phyloP scores from a whole-genome alignment of 345 rosid genomes.

The Fremontodendron californicum region DNA sequence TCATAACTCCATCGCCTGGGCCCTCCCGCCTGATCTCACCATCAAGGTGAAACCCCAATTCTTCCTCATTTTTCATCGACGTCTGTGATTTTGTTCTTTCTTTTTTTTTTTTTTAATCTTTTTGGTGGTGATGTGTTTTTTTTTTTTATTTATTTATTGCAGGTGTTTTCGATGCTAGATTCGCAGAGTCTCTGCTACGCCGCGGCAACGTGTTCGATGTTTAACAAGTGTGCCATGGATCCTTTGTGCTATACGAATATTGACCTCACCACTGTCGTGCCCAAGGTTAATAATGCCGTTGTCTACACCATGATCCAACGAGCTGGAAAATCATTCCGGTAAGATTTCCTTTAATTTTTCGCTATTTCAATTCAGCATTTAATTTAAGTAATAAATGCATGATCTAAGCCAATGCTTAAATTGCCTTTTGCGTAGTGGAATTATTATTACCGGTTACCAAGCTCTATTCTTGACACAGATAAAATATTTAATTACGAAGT shows the following conservation, averaged over 20 bases:
- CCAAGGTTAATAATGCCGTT: conserved; percentile 61
- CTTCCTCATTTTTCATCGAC: not conserved
- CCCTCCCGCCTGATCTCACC: conserved; percentile 76
- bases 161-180: conserved; percentile 91
- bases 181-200: conserved; percentile 72
- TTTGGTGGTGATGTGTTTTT: not conserved
- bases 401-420: not conserved
- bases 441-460: not conserved
- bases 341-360: conserved; percentile 6
- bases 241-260: conserved; percentile 66
- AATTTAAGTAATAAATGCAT: not conserved
- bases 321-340: conserved; percentile 79
- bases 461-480: not conserved
- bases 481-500: not conserved
- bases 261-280: conserved; percentile 69
- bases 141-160: not conserved
- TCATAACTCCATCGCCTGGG: conserved; percentile 67
- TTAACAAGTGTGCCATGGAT: conserved; percentile 80
- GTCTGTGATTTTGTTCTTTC: not conserved
- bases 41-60: conserved; percentile 42
- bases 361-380: not conserved
- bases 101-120: not conserved
- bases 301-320: conserved; percentile 80
- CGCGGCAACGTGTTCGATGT: conserved; percentile 75
- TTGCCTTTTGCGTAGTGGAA: not conserved